Base-by-base conservation (phyloP, 148 eudicot genomes). In the Vaccinium vitisidaea region DNA sequence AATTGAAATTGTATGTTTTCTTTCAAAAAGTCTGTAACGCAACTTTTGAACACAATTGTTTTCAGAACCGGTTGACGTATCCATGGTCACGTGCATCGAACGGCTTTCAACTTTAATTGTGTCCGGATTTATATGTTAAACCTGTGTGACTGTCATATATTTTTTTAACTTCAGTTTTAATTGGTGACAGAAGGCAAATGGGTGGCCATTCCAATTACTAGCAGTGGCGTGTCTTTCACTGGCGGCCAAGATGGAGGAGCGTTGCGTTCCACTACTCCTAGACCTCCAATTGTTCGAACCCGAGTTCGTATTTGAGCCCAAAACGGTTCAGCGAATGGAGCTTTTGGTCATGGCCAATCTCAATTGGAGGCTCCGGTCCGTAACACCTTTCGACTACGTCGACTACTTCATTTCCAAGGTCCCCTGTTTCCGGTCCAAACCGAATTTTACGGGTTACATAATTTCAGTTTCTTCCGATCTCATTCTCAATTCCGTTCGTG, bases 191-290 rank as follows among this genome's bases (percentile, higher is more conserved):
- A 39, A 84, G 84, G 85, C 46, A 80, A 71, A 76, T 11, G 88
- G 91, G 53, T 89, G 89, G 91, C 81, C 83, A 18, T 89, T 82
- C 73, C 89, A 87, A 73, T 80, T 89, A 12, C 85, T 89, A 43
- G 61, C 91, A 30, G 86, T 85, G 36, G 86, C 89, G 73, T 89
- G 91, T 73, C 48, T 87, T 23, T 89, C 91, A 1, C 76, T 89
- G 15, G 89, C 89, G 15, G 89, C 89, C 32, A 89, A 89, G 86
- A 83, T 87, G 86, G 88, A 89, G 79, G 91, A 89, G 75, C 30
- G 52, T 19, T 21, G 54, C 70, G 88, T 89, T 25, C 91, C 91
- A 5, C 18, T 78, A 50, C 85, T 89, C 43, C 13, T 85, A 1
- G 91, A 89, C 76, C 77, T 89, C 53, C 91, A 89, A 77, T 46